Evolutionary conservation across 306 rosid genomes (phyloP), one percentile per base, ranked within the genome.

Genomic region (Oxytropis ochrocephala): DNA sequence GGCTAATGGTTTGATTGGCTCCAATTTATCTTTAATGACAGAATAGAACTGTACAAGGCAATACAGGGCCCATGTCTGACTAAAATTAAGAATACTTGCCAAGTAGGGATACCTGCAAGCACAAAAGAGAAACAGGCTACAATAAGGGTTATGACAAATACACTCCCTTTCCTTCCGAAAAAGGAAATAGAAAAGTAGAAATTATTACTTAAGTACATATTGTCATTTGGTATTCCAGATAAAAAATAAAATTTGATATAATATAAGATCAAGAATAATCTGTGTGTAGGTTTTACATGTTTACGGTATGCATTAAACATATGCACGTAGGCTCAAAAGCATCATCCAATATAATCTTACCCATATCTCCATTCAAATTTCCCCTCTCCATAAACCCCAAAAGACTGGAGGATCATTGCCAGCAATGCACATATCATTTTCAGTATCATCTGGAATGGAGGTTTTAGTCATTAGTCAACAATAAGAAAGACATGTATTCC

Each of bases 61-160:
- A 80, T 95, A 95, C 24, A 95, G 70, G 58, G 99, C 99, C 97
- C 99, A 95, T 9, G 99, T 84, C 85, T 95, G 99, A 81, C 99
- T 95, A 78, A 91, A 95, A 86, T 91, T 95, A 65, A 95, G 97
- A 83, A 91, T 75, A 67, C 87, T 84, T 12, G 97, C 97, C 88
- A 95, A 85, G 81, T 91, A 95, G 21, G 97, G 99, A 83, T 95
- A 95, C 81, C 99, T 95, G 87, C 86, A 73, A 78, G 71, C 64
- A 78, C 81, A 63, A 24, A 44, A 68, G 70, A 66, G 68, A 48
- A 69, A 78, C 43, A 70, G 65, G 67, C 64, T 57, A 75, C 74
- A 81, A 62, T 11, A 52, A 42, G 63, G 41, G 19, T 60, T 55
- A n/a, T 70, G 36, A 18, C 4, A 63, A 41, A 67, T 19, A 64